A percentile compares a stretch with the other conserved stretches of the same genome.
These are phyloP conservation scores for Starmerella geochares DNA, from an alignment of 805 yeast species.

Conservation along the genomic window DNA sequence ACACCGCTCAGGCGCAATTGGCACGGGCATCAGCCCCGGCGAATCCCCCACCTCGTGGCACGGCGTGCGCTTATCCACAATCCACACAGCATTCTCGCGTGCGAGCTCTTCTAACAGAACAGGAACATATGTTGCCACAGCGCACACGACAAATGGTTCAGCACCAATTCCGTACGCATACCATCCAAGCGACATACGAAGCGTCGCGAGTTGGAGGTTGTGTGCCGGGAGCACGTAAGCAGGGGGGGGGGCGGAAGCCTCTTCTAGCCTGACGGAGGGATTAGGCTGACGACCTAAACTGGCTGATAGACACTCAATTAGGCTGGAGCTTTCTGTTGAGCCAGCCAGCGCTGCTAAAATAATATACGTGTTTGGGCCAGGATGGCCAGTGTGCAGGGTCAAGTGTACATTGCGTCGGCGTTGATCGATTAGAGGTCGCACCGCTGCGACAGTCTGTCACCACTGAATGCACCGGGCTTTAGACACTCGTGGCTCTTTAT, in stretches of 20 bases:
- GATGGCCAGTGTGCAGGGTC: too few species aligned
- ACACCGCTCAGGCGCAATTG: constrained; percentile 34
- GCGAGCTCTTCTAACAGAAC: constrained; percentile 61
- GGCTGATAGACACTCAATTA: too few species aligned
- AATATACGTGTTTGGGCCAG: too few species aligned
- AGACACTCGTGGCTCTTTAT: background rate
- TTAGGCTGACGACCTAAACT: too few species aligned
- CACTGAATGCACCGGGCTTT: too few species aligned
- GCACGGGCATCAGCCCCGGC: constrained; percentile 25
- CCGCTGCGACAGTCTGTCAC: too few species aligned
- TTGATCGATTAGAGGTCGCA: too few species aligned
- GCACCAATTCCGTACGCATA: constrained; percentile 62
- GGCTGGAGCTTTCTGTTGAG: too few species aligned
- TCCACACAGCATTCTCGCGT: constrained; percentile 56
- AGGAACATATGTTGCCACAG: constrained; percentile 70
- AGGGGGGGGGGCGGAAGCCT: background rate
- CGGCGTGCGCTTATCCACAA: constrained; percentile 47
- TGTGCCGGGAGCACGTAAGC: constrained; percentile 2
- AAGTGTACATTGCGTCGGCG: too few species aligned
- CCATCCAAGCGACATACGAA: constrained; percentile 41
- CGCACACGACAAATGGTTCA: constrained; percentile 72
- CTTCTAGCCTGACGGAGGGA: too few species aligned
- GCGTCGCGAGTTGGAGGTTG: background rate
- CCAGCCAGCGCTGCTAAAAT: too few species aligned
- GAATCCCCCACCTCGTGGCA: constrained; percentile 33